Conservation (phyloP, 2,329 filamentous ascomycete species). For the Scytalidium sp. region DNA sequence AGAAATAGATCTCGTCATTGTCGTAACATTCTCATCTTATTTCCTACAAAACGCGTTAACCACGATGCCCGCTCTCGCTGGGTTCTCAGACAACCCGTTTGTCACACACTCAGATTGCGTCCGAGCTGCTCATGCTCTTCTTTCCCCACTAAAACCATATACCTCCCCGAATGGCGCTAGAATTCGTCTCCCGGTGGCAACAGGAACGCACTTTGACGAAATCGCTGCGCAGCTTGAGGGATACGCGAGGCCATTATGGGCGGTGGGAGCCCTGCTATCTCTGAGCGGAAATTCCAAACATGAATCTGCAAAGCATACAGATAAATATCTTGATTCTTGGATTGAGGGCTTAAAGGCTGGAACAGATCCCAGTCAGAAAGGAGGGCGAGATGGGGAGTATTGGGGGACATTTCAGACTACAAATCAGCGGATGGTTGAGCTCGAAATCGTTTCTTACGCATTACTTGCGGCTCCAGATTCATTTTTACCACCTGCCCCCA, state of each 20-base stretch:
- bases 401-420: slow-evolving; percentile 44
- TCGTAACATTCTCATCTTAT: no score
- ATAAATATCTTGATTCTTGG: slow-evolving; percentile 9
- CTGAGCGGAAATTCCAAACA: neutral
- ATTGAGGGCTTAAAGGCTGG: slow-evolving; percentile 17
- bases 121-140: slow-evolving; percentile 22
- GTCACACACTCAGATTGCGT: slow-evolving; percentile 33
- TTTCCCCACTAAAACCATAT: slow-evolving; percentile 22
- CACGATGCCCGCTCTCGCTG: slow-evolving; percentile 17
- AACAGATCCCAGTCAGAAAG: slow-evolving; percentile 26
- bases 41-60: no score
- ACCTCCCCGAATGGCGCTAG: slow-evolving; percentile 32
- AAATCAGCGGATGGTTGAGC: slow-evolving; percentile 54
- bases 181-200: slow-evolving; percentile 33
- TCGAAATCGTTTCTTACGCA: slow-evolving; percentile 47
- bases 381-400: slow-evolving; percentile 29
- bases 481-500: slow-evolving; percentile 18
- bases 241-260: slow-evolving; percentile 32
- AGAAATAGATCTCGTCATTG: no score
- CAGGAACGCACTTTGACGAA: slow-evolving; percentile 41
- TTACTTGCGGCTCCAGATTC: slow-evolving; percentile 40
- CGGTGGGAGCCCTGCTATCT: slow-evolving; percentile 15
- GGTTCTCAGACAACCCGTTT: slow-evolving; percentile 14
- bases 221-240: slow-evolving; percentile 43
- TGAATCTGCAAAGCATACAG: slow-evolving; percentile 1